Base-by-base conservation (phyloP, 2,329 filamentous ascomycete genomes). In the Pseudogymnoascus sp. region DNA sequence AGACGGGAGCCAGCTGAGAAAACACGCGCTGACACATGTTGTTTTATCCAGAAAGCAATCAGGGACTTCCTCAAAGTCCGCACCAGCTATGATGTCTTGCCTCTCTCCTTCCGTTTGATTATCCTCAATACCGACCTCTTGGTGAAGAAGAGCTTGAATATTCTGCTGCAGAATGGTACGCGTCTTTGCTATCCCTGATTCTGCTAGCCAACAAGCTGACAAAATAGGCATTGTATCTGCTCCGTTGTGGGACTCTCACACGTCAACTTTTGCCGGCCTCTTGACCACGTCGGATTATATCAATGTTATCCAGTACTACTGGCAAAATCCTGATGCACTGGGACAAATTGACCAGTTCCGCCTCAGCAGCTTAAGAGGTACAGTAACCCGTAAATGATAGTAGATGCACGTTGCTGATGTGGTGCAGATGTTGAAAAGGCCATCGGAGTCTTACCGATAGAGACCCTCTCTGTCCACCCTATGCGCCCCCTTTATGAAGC, bases 301-400 rank as follows among this genome's bases (percentile, higher is more conserved):
- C 78, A 99, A 99, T 73, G 89, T 99, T 64, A 96, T 99, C 42
- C 93, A 97, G 75, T 99, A 99, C 77, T 97, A 99, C 80, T 97
- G 92, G 82, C 93, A 97, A 76, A 96, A 95, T 70, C 95, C 93
- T 2, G 91, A 96, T 68, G 89, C 93, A 64, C 84, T 97, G 65
- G 86, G 88, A 68, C 88, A 93, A 73, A 90, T 99, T 70, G 95
- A 97, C 69, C 90, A 96, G 75, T 97, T 99, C 75, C 88, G 91
- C 56, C 79, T 99, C 66, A 93, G 90, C 77, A 96, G 91, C 73
- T 83, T 99, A 64, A 85, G 93, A 83, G 91, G 93, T 96, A 80
- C 37, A 59, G 62, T n/a, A 61, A 62, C 59, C 64, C 62, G 61
- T 68, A 70, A 23, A 17, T 17, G 46, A 40, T 46, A 33, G 1